A percentile compares a stretch with the other conserved stretches of the same genome.
phyloP scores from a whole-genome alignment of 1,284 basidiomycete genomes.

The Trichosporon coremiiforme region DNA sequence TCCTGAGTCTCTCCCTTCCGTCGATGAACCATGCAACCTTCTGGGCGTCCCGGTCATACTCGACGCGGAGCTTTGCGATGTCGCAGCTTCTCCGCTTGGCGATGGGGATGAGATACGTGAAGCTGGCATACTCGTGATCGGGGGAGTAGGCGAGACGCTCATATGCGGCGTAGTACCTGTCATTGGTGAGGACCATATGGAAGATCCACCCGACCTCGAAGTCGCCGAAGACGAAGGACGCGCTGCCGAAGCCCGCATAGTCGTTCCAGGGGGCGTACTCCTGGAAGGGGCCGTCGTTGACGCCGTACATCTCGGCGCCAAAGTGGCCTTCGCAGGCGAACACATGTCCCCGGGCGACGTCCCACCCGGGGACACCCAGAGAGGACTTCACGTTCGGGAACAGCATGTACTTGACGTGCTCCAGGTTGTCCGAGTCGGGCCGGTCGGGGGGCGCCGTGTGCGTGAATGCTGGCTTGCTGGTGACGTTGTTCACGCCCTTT shows the following conservation, averaged over 20 bases:
- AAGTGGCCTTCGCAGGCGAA: neutral
- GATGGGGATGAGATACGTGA: neutral
- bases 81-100: neutral
- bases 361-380: neutral
- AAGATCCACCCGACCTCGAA: neutral
- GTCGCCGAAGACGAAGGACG: neutral
- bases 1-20: neutral
- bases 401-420: neutral
- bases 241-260: neutral
- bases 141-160: neutral
- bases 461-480: neutral
- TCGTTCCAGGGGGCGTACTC: neutral
- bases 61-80: neutral
- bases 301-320: neutral
- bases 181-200: neutral
- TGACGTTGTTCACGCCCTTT: neutral
- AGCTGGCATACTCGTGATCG: neutral
- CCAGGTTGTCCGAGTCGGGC: neutral
- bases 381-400: neutral
- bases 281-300: neutral
- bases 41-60: neutral
- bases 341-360: neutral
- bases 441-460: neutral
- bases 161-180: neutral
- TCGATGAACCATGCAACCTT: neutral